Base-by-base conservation (phyloP, 108 stramenopile species). In the Pseudonitzschia delicatissima region DNA sequence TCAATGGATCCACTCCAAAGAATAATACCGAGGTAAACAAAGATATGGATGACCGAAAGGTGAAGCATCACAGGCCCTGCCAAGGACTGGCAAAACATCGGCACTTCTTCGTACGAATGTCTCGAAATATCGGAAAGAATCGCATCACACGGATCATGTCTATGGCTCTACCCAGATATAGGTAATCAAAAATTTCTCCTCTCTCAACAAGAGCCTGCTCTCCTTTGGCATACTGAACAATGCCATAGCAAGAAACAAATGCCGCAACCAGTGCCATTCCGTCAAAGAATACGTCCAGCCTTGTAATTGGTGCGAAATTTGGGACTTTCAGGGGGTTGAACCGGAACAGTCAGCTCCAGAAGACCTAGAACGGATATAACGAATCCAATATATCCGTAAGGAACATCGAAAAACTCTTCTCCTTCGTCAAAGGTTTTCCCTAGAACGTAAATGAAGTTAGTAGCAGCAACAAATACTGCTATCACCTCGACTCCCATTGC, bases 141-240 rank as follows among this genome's bases (percentile, higher is more conserved):
- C 84, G 71, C 76, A 82, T 73, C 13, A 79, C 57, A 40, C 84
- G 80, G 40, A 85, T 75, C 65, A 78, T 85, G 45, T 85, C 84
- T 44, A 84, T 74, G 33, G 79, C 77, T 37, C 83, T 26, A 15
- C 83, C 83, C 33, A 77, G 66, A 51, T 78, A 52, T 13, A 84
- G 64, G 47, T 57, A 77, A 28, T 81, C 69, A 20, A 61, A 25
- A 5, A 70, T 50, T 5, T 25, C 45, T 23, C 52, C 33, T 37
- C 32, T 21, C 17, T 40, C 49, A 28, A 57, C 35, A 26, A 17
- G 0, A 25, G 15, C 6, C 25, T 7, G 17, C 39, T 34, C 31
- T 11, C 60, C 60, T 34, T 27, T 29, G 17, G 31, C 42, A 42
- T 44, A 50, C 18, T 64, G 52, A 13, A 71, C 52, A 57, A 77